phyloP scores from a whole-genome alignment of 371 early-diverging fungal genomes.

The Mortierella sp. region DNA sequence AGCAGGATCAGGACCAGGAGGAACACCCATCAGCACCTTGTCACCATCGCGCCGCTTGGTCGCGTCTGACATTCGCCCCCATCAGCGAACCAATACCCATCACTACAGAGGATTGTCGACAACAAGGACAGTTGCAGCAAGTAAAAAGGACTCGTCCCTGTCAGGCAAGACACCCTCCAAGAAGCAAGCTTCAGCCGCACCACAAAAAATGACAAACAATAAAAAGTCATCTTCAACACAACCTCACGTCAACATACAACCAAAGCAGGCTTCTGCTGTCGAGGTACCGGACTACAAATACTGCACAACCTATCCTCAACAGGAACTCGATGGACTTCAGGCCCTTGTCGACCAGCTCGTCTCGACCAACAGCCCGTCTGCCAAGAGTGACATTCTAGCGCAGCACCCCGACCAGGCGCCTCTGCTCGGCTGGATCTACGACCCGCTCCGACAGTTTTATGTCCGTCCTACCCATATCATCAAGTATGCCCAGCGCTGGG shows the following conservation, averaged over 20 bases:
- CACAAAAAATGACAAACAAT: too few relatives aligned
- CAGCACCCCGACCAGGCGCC: constrained; percentile 56
- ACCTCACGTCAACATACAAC: too few relatives aligned
- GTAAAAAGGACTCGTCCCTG: not conserved
- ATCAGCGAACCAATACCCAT: not conserved
- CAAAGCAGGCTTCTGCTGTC: too few relatives aligned
- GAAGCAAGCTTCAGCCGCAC: not conserved
- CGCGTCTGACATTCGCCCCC: not conserved
- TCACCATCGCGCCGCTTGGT: not conserved
- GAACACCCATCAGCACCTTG: not conserved
- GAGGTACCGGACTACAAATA: constrained; percentile 12
- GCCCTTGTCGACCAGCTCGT: constrained; percentile 55
- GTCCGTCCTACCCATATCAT: constrained; percentile 35
- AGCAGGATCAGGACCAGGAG: not conserved
- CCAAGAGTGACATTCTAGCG: constrained; percentile 55
- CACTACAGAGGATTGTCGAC: not conserved
- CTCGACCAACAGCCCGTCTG: constrained; percentile 46
- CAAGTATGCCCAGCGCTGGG: constrained; percentile 35
- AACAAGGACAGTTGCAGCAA: not conserved
- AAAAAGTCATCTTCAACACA: not conserved
- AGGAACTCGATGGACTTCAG: constrained; percentile 58
- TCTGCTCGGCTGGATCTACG: constrained; percentile 65
- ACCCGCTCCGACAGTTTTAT: constrained; percentile 60
- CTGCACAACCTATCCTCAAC: not conserved
- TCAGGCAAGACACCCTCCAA: not conserved